These are phyloP conservation scores for Fusarium guadeloupense DNA, from an alignment of 2,329 filamentous ascomycete genomes.

Conservation along the genomic window DNA sequence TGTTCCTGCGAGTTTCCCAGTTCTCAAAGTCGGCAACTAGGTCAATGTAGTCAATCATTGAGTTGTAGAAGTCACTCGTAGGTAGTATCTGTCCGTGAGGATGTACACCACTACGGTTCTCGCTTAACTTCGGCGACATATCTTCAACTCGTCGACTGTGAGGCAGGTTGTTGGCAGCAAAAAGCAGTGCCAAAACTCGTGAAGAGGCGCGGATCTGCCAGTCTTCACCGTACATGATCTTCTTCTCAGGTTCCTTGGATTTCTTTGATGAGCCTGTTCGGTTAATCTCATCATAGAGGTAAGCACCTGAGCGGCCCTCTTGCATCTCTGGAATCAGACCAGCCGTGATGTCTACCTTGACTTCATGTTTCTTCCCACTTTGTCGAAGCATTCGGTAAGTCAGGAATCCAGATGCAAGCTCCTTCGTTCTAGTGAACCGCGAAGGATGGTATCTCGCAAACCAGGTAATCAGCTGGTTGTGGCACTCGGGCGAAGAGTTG, in stretches of 20 bases:
- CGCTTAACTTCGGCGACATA: slow-evolving; percentile 21
- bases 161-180: slow-evolving; percentile 77
- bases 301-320: slow-evolving; percentile 71
- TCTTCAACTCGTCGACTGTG: slow-evolving; percentile 50
- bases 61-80: slow-evolving; percentile 88
- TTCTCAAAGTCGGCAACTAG: slow-evolving; percentile 85
- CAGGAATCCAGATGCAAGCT: slow-evolving; percentile 80
- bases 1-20: slow-evolving; percentile 79
- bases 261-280: slow-evolving; percentile 61
- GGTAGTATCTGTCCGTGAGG: slow-evolving; percentile 73
- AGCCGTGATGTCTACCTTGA: slow-evolving; percentile 68
- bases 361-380: slow-evolving; percentile 70
- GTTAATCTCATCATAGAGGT: slow-evolving; percentile 80
- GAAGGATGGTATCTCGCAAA: slow-evolving; percentile 74
- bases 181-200: slow-evolving; percentile 81
- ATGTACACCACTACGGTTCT: slow-evolving; percentile 44
- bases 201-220: slow-evolving; percentile 89
- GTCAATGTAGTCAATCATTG: slow-evolving; percentile 85
- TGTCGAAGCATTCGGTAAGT: slow-evolving; percentile 81
- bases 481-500: slow-evolving; percentile 78
- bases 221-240: slow-evolving; percentile 77
- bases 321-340: slow-evolving; percentile 79
- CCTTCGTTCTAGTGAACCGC: slow-evolving; percentile 77
- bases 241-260: slow-evolving; percentile 63
- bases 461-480: slow-evolving; percentile 81